Percentiles rank a stretch among this genome's conserved stretches.
These are phyloP conservation scores for Proliferodiscus dingleyae DNA, from an alignment of 2,329 filamentous ascomycete species.

Conservation along the genomic window DNA sequence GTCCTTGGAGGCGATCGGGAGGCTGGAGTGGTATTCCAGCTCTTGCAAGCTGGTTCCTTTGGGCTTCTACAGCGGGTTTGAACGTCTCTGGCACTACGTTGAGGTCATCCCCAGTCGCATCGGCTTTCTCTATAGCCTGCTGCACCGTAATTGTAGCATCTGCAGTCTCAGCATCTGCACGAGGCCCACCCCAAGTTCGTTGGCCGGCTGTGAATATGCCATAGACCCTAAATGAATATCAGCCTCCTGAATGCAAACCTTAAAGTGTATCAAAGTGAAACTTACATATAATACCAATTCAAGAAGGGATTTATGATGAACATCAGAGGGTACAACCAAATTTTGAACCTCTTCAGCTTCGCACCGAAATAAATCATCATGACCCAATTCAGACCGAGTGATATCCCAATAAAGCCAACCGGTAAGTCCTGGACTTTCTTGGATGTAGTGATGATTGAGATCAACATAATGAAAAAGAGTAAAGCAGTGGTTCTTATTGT, in stretches of 20 bases:
- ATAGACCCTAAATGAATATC: slow-evolving; percentile 51
- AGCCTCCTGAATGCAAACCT: background rate
- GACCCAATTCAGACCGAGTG: slow-evolving; percentile 86
- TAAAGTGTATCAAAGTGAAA: background rate
- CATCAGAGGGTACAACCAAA: slow-evolving; percentile 93
- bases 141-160: slow-evolving; percentile 71
- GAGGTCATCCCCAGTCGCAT: slow-evolving; percentile 76
- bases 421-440: slow-evolving; percentile 75
- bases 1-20: slow-evolving; percentile 68
- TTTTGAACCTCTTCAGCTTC: slow-evolving; percentile 83
- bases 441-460: slow-evolving; percentile 80
- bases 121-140: slow-evolving; percentile 78
- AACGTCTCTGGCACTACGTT: slow-evolving; percentile 89
- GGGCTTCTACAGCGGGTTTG: slow-evolving; percentile 52
- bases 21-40: slow-evolving; percentile 62
- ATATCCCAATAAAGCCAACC: slow-evolving; percentile 89
- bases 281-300: slow-evolving; percentile 90
- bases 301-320: slow-evolving; percentile 93
- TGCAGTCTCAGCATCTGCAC: slow-evolving; percentile 80
- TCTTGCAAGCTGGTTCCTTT: slow-evolving; percentile 40
- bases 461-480: slow-evolving; percentile 88
- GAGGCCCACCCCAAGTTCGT: slow-evolving; percentile 90
- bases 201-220: slow-evolving; percentile 93
- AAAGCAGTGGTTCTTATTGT: slow-evolving; percentile 92
- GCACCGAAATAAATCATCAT: slow-evolving; percentile 95